Evolutionary conservation across 495 filamentous ascomycete species (phyloP), one percentile per base, ranked within the genome.

Genomic region (Aspergillus incahuasiensis): DNA sequence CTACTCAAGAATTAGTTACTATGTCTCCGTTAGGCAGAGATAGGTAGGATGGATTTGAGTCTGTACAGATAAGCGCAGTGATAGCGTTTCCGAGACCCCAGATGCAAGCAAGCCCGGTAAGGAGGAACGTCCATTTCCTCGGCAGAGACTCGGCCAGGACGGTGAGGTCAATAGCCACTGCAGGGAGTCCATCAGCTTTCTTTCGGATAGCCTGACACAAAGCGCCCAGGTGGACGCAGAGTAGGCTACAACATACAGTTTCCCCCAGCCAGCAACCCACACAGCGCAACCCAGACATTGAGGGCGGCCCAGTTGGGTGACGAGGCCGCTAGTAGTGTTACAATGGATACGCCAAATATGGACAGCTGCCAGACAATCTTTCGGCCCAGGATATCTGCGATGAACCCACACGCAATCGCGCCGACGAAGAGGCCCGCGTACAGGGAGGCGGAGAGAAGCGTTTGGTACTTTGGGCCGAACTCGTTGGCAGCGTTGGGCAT

Each of bases 161-260:
- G 2, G 54, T 56, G 20, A 56, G 18, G 22, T 56, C 54, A 38
- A 56, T 49, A 1, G 45, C 54, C 16, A 56, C 54, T 56, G 34
- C 43, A 18, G 9, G 12, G 16, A 7, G 40, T 19, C 40, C 6
- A 18, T 16, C 6, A 43, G n/a, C n/a, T n/a, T n/a, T n/a, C n/a
- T n/a, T n/a, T n/a, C n/a, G n/a, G n/a, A n/a, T n/a, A n/a, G n/a
- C n/a, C n/a, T n/a, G n/a, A n/a, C n/a, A n/a, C n/a, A n/a, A n/a
- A n/a, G n/a, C n/a, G n/a, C n/a, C n/a, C n/a, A n/a, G n/a, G n/a
- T n/a, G n/a, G n/a, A n/a, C n/a, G n/a, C n/a, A n/a, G n/a, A n/a
- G n/a, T n/a, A n/a, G n/a, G n/a, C n/a, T n/a, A n/a, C n/a, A n/a
- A n/a, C 25, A 43, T 45, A 57, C 55, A 20, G 32, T 57, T 57